Conservation (phyloP, 257 asterid species). For the Catharanthus roseus region DNA sequence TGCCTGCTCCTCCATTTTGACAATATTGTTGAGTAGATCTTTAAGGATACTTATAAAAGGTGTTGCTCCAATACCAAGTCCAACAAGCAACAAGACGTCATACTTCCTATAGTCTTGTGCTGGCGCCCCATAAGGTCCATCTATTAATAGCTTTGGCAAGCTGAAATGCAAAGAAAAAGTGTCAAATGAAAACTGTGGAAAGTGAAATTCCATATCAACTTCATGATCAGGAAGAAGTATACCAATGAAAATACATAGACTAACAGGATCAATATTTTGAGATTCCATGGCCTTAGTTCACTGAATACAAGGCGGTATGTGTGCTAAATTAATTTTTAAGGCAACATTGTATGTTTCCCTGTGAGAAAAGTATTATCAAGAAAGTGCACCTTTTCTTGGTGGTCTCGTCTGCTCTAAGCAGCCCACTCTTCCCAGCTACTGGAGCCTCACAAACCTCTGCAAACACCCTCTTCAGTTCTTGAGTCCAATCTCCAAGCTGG, state of each 20-base stretch:
- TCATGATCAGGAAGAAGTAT: too few relatives aligned
- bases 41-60: constrained; percentile 90
- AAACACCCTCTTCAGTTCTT: constrained; percentile 78
- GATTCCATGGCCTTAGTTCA: not conserved
- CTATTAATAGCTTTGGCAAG: constrained; percentile 86
- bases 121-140: constrained; percentile 98
- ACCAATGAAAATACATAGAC: not conserved
- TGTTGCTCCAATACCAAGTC: constrained; percentile 96
- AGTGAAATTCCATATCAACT: not conserved
- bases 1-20: constrained; percentile 81
- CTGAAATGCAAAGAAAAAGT: constrained; percentile 40
- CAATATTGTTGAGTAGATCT: constrained; percentile 70
- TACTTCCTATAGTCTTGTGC: constrained; percentile 85
- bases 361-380: not conserved
- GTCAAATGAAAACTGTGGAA: constrained; percentile 10
- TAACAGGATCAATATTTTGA: not conserved
- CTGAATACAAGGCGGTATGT: not conserved
- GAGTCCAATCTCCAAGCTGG: constrained; percentile 96
- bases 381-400: constrained; percentile 55
- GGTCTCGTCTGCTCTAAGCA: constrained; percentile 84
- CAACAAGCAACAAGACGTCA: constrained; percentile 84
- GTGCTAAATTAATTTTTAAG: not conserved
- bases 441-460: constrained; percentile 84
- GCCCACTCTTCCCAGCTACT: constrained; percentile 71
- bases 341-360: not conserved